Base-by-base conservation (phyloP, 768 basidiomycete species). In the Termitomyces sp. region DNA sequence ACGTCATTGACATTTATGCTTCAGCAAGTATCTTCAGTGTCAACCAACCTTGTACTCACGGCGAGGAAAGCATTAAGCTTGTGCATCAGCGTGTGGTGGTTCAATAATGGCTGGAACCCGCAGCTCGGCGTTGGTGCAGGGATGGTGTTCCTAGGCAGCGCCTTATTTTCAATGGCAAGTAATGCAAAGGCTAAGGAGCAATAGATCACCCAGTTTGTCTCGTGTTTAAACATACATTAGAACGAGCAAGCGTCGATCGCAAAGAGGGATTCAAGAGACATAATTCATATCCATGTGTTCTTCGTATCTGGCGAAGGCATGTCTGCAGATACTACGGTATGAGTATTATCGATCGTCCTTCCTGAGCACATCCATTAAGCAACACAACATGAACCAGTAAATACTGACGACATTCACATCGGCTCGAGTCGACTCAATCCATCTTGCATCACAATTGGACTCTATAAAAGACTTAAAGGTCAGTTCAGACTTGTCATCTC, bases 61-160 rank as follows among this genome's bases (percentile, higher is more conserved):
- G 76, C 86, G 0, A 82, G 93, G 51, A 95, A 95, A 69, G 91
- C 91, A 6, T 70, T 91, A 50, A 89, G 87, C 62, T 78, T 95
- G 23, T 87, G 84, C 64, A 82, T 93, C 60, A 89, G 87, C 65
- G 87, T 95, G 8, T 91, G 89, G 88, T 92, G 84, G 82, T 93
- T 92, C 67, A 86, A 86, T 2, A 85, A 82, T 61, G 84, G 83
- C 5, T 86, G 88, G 83, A 90, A 90, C 59, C 57, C 68, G 0
- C 82, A 84, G 60, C 74, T 93, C 26, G 85, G 77, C 0, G 40
- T 79, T 5, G 93, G 93, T 26, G 90, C 89, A 4, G 72, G 68
- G 4, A 84, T 93, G 83, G 93, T 95, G 3, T 85, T 92, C 63
- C 55, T 79, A 4, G 89, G 89, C 23, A 88, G 86, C 60, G 66